Evolutionary conservation across 305 asterid genomes (phyloP).

Genomic region (Fraxinus angustifolia): DNA sequence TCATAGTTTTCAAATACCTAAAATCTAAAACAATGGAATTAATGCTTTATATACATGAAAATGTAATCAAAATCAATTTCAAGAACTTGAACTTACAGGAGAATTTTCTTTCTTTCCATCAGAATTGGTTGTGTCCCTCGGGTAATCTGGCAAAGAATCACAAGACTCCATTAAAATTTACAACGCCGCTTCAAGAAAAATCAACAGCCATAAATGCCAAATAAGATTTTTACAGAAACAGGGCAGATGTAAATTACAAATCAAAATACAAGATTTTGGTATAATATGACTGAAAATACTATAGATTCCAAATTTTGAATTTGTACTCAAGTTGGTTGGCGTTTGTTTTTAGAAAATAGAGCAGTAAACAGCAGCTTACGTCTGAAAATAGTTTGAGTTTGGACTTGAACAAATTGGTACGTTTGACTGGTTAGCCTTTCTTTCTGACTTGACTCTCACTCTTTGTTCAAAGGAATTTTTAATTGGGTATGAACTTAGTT

Average conservation of each 20-base stretch:
- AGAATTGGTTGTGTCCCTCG: slow-evolving; percentile 35
- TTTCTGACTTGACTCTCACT: neutral
- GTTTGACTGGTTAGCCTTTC: slow-evolving; percentile 25
- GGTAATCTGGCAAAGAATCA: slow-evolving; percentile 52
- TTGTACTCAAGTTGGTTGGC: slow-evolving; percentile 19
- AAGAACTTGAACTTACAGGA: slow-evolving; percentile 37
- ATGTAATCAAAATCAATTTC: neutral
- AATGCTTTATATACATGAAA: neutral
- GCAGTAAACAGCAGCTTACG: neutral
- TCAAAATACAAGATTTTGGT: neutral
- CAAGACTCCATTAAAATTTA: slow-evolving; percentile 33
- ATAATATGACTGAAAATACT: slow-evolving; percentile 19
- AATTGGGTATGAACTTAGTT: neutral
- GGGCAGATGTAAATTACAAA: slow-evolving; percentile 3
- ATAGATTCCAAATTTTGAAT: slow-evolving; percentile 16
- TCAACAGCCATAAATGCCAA: slow-evolving; percentile 15
- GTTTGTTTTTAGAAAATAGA: neutral
- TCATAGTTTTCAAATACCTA: neutral
- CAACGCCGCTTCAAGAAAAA: neutral
- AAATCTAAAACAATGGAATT: neutral
- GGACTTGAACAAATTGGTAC: slow-evolving; percentile 30
- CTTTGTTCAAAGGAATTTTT: neutral
- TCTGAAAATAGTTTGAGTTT: neutral
- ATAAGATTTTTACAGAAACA: slow-evolving; percentile 4
- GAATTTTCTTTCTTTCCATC: slow-evolving; percentile 43